phyloP scores from a whole-genome alignment of 1,284 basidiomycete genomes.

The Rhodotorula sp. region DNA sequence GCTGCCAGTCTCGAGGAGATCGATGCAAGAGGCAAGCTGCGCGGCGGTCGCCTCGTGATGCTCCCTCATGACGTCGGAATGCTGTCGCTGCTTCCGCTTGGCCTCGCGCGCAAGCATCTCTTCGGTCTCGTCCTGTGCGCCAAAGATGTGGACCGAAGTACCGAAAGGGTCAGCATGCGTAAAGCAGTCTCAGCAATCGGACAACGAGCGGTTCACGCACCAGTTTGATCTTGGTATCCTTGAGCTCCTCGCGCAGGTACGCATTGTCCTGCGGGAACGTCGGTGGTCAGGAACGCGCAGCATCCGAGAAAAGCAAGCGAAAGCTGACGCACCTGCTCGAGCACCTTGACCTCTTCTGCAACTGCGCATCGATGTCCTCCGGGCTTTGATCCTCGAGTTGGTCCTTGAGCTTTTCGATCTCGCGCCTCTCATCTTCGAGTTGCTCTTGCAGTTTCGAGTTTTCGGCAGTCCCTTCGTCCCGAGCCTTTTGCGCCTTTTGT shows the following conservation, averaged over 20 bases:
- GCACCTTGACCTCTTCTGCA: not conserved
- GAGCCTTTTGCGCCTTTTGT: constrained; percentile 5
- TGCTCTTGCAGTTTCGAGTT: not conserved
- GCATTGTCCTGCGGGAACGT: not conserved
- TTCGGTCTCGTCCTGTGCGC: not conserved
- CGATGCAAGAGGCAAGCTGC: not conserved
- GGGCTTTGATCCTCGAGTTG: not conserved
- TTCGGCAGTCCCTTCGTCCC: not conserved
- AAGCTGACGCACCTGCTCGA: not conserved
- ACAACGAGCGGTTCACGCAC: not conserved
- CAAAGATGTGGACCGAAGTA: not conserved
- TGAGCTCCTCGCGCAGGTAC: not conserved
- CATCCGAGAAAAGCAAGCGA: too few species aligned
- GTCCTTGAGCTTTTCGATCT: not conserved
- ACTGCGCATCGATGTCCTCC: not conserved
- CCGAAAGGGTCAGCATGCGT: too few species aligned
- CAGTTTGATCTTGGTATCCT: not conserved
- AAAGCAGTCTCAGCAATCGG: too few species aligned
- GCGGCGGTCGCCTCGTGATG: not conserved
- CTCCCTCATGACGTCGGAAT: not conserved
- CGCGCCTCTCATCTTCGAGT: not conserved
- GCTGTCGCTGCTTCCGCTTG: constrained; percentile 1
- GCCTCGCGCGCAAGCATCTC: not conserved
- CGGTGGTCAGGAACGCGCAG: not conserved
- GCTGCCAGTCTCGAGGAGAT: not conserved